These are phyloP conservation scores for Mycosarcoma maydis DNA, from an alignment of 1,284 basidiomycete species.

Conservation along the genomic window DNA sequence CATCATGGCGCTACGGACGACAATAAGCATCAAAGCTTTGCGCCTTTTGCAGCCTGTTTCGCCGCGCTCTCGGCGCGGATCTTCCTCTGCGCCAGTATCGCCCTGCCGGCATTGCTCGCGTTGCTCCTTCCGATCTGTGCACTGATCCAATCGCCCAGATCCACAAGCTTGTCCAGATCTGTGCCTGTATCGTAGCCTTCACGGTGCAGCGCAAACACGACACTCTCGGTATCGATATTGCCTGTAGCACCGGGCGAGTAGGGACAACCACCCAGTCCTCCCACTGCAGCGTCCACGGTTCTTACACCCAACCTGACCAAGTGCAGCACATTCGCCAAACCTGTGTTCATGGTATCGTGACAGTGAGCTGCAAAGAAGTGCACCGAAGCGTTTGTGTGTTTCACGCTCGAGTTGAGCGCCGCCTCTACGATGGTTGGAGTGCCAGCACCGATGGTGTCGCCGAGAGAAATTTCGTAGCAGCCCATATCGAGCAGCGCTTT, in stretches of 20 bases:
- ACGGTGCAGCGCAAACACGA: conserved; percentile 82
- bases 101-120: conserved; percentile 45
- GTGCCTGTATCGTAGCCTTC: conserved; percentile 77
- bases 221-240: conserved; percentile 71
- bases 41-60: conserved; percentile 3
- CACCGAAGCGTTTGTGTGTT: conserved; percentile 38
- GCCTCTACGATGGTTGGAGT: conserved; percentile 76
- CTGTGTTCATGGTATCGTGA: conserved; percentile 91
- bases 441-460: conserved; percentile 89
- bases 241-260: conserved; percentile 81
- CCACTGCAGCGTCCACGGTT: conserved; percentile 74
- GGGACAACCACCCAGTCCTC: conserved; percentile 90
- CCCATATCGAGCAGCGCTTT: conserved; percentile 84
- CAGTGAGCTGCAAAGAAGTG: conserved; percentile 71
- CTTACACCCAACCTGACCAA: conserved; percentile 70
- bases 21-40: no score
- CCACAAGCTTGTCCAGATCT: conserved; percentile 67
- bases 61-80: conserved; percentile 23
- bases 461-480: conserved; percentile 90
- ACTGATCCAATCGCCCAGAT: conserved; percentile 49
- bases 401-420: conserved; percentile 77
- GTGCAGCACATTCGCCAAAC: conserved; percentile 70
- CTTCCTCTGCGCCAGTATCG: conserved; percentile 44
- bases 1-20: no score
- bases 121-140: conserved; percentile 36